Percentiles rank a stretch among this genome's conserved stretches.
phyloP scores from a whole-genome alignment of 1,284 basidiomycete genomes.

The Trametes pubescens region DNA sequence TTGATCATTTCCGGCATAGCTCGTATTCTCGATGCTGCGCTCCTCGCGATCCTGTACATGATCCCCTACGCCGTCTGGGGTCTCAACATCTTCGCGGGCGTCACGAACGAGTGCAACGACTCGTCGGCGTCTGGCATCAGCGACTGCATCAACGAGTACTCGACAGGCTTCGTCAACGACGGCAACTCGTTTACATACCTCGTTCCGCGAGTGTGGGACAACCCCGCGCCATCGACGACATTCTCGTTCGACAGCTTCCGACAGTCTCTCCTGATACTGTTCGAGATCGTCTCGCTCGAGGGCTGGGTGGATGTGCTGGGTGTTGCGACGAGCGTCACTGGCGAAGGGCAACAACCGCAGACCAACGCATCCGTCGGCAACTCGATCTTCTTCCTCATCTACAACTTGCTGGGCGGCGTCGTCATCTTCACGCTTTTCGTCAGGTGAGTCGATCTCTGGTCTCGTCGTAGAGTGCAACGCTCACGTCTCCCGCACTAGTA shows the following conservation, averaged over 20 bases:
- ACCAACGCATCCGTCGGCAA: slow-evolving; percentile 81
- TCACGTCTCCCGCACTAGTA: slow-evolving; percentile 57
- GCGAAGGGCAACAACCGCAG: slow-evolving; percentile 72
- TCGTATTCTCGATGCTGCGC: slow-evolving; percentile 89
- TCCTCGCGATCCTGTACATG: slow-evolving; percentile 95
- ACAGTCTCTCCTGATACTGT: slow-evolving; percentile 88
- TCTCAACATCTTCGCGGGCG: slow-evolving; percentile 90
- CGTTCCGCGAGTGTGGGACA: slow-evolving; percentile 89
- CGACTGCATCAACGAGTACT: slow-evolving; percentile 83
- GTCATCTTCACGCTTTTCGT: slow-evolving; percentile 91
- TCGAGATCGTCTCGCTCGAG: slow-evolving; percentile 96
- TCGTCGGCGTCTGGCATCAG: slow-evolving; percentile 58
- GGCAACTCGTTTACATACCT: slow-evolving; percentile 66
- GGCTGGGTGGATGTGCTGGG: slow-evolving; percentile 96
- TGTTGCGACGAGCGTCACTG: slow-evolving; percentile 84
- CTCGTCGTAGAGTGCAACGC: background rate
- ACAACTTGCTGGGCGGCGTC: slow-evolving; percentile 92
- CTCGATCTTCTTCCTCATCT: slow-evolving; percentile 93
- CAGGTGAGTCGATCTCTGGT: slow-evolving; percentile 61
- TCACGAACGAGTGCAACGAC: slow-evolving; percentile 91
- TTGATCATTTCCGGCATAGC: slow-evolving; percentile 89
- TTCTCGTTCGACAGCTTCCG: slow-evolving; percentile 95
- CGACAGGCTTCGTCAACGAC: slow-evolving; percentile 55
- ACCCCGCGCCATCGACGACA: slow-evolving; percentile 83
- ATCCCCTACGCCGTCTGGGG: slow-evolving; percentile 99